A percentile compares a stretch with the other conserved stretches of the same genome.
These are phyloP conservation scores for Elsinoe batatas DNA, from an alignment of 2,329 filamentous ascomycete species.

Conservation along the genomic window DNA sequence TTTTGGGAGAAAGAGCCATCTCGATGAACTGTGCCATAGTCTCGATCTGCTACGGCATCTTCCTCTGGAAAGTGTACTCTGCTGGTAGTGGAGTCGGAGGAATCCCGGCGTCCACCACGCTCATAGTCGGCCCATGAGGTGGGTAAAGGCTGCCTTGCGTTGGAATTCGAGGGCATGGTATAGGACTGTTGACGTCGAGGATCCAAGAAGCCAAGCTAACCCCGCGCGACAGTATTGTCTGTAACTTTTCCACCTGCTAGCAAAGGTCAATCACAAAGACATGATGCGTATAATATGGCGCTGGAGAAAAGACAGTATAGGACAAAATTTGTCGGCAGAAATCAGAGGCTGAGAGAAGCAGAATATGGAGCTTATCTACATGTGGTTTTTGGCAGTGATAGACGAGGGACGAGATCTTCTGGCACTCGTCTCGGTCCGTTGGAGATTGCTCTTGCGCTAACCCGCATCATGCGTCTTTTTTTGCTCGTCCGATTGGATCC, in stretches of 20 bases:
- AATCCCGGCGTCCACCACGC: conserved; percentile 31
- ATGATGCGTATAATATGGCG: not conserved
- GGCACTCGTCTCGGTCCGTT: conserved; percentile 7
- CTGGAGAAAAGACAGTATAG: not conserved
- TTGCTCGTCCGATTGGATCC: conserved; percentile 5
- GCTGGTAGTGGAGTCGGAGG: conserved; percentile 29
- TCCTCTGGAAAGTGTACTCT: conserved; percentile 24
- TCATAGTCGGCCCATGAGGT: conserved; percentile 39
- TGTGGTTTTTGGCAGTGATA: not conserved
- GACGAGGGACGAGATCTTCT: conserved; percentile 3
- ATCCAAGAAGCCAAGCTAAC: not conserved
- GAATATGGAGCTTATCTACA: conserved; percentile 7
- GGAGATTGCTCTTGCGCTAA: conserved; percentile 3
- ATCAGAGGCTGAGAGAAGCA: not conserved
- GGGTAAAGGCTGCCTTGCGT: conserved; percentile 26
- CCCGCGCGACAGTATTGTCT: not conserved
- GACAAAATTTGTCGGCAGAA: not conserved
- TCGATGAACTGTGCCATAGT: conserved; percentile 11
- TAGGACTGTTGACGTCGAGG: conserved; percentile 16
- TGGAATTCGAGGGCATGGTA: conserved; percentile 20
- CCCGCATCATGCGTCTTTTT: not conserved
- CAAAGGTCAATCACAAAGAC: not conserved
- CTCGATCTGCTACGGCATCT: conserved; percentile 18
- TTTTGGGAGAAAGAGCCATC: conserved; percentile 15
- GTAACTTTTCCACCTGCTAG: not conserved